These are phyloP conservation scores for Dioszegia crocea DNA, from an alignment of 768 basidiomycete genomes.

Conservation along the genomic window DNA sequence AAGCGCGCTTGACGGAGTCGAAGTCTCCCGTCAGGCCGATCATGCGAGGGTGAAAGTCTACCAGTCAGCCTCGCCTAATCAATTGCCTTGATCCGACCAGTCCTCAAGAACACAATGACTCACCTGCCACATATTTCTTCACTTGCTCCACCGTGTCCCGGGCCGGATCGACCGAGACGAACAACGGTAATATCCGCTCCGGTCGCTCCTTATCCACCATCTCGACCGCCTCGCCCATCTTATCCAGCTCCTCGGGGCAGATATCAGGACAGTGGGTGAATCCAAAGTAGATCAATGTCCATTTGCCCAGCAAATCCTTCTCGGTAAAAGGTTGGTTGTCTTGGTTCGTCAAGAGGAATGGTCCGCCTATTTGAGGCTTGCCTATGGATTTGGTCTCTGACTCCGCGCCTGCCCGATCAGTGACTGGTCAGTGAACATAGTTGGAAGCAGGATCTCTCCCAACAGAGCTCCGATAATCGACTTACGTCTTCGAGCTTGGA, in stretches of 20 bases:
- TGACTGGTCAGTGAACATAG: background rate
- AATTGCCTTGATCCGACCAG: no score
- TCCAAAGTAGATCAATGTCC: constrained; percentile 83
- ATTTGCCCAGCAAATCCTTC: constrained; percentile 77
- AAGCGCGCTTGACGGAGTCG: constrained; percentile 73
- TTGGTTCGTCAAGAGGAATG: constrained; percentile 66
- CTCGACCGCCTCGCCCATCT: constrained; percentile 74
- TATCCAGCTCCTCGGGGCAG: constrained; percentile 96
- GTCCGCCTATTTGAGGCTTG: constrained; percentile 82
- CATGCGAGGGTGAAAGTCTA: constrained; percentile 86
- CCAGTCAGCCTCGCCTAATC: constrained; percentile 3
- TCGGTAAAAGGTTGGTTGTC: constrained; percentile 64
- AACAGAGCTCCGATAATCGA: background rate
- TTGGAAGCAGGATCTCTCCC: no score
- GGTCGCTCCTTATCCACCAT: constrained; percentile 19
- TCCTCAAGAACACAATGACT: constrained; percentile 6
- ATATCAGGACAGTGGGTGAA: constrained; percentile 99
- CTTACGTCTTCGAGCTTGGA: constrained; percentile 72
- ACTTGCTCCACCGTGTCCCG: constrained; percentile 64
- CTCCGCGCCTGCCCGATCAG: constrained; percentile 62
- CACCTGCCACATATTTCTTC: constrained; percentile 53
- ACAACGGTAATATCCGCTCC: constrained; percentile 69
- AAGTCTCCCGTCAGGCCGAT: constrained; percentile 86
- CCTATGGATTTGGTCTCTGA: constrained; percentile 69
- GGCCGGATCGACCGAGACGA: constrained; percentile 95